phyloP scores from a whole-genome alignment of 805 yeast species.

The Saccharomycopsis microspora region DNA sequence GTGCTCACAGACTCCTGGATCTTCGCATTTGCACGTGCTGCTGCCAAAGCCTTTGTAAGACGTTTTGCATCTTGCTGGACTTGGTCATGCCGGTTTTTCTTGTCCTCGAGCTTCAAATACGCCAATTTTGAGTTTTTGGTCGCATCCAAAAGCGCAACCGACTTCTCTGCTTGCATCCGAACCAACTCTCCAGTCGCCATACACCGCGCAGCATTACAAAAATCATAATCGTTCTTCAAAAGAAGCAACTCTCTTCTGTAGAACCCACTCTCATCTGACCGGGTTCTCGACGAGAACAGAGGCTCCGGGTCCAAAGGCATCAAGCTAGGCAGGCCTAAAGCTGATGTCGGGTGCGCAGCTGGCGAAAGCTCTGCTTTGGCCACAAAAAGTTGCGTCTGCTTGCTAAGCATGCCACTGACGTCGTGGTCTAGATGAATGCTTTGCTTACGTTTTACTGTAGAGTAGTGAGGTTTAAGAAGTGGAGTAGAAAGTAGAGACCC shows the following conservation, averaged over 20 bases:
- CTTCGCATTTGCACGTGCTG: background rate
- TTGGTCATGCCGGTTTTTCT: slow-evolving; percentile 2
- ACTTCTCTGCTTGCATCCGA: slow-evolving; percentile 1
- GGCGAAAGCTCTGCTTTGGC: slow-evolving; percentile 3
- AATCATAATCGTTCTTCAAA: slow-evolving; percentile 10
- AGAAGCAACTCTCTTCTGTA: slow-evolving; percentile 14
- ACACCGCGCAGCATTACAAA: slow-evolving; percentile 7
- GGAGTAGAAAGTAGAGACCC: too few species aligned
- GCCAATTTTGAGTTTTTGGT: slow-evolving; percentile 8
- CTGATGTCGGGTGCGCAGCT: background rate
- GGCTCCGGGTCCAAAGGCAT: slow-evolving; percentile 6
- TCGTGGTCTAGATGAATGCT: too few species aligned
- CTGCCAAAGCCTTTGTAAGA: background rate
- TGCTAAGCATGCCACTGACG: background rate
- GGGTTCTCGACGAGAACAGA: background rate
- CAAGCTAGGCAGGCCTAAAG: slow-evolving; percentile 6
- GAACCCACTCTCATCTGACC: slow-evolving; percentile 8
- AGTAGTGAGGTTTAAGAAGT: too few species aligned
- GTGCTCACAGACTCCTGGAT: slow-evolving; percentile 5
- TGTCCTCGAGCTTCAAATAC: slow-evolving; percentile 8
- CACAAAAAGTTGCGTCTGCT: slow-evolving; percentile 10
- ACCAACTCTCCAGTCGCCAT: slow-evolving; percentile 11
- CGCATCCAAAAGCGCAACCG: slow-evolving; percentile 1
- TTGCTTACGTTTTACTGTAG: too few species aligned
- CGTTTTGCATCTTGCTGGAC: background rate